Conservation (phyloP, 2,329 filamentous ascomycete genomes). For the Curvularia spicifera region DNA sequence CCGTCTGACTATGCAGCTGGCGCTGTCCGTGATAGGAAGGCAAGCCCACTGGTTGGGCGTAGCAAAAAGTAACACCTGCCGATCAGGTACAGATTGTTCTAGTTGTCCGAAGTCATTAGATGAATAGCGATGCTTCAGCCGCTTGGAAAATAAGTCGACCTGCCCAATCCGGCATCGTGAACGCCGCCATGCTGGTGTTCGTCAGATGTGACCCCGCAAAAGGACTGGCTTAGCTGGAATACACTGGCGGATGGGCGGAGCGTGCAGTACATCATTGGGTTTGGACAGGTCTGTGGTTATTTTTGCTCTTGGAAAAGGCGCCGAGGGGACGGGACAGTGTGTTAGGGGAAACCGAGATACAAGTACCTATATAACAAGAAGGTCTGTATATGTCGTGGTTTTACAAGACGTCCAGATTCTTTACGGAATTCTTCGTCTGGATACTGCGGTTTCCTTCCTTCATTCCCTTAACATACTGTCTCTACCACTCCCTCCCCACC, state of each 20-base stretch:
- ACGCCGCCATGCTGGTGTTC: constrained; percentile 24
- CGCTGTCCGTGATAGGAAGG: constrained; percentile 38
- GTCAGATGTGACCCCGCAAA: constrained; percentile 1
- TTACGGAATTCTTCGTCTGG: neutral
- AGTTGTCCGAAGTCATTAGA: constrained; percentile 17
- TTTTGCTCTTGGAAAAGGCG: neutral
- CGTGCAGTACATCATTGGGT: constrained; percentile 43
- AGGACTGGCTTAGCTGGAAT: constrained; percentile 6
- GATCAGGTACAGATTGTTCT: constrained; percentile 29
- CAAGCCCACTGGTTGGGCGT: constrained; percentile 21
- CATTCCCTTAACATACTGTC: neutral
- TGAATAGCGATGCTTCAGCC: constrained; percentile 24
- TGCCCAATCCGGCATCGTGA: constrained; percentile 34
- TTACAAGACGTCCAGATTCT: constrained; percentile 1
- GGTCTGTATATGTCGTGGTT: neutral
- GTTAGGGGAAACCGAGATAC: neutral
- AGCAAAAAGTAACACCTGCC: constrained; percentile 13
- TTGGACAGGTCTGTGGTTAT: constrained; percentile 15
- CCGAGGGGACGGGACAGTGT: neutral
- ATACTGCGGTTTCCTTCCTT: neutral
- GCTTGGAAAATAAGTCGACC: constrained; percentile 33
- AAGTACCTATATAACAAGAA: neutral
- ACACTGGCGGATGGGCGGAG: constrained; percentile 7
- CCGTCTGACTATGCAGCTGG: constrained; percentile 30
- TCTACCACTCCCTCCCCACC: neutral